Evolutionary conservation across 306 rosid species (phyloP).

Genomic region (Dalbergia oliveri): DNA sequence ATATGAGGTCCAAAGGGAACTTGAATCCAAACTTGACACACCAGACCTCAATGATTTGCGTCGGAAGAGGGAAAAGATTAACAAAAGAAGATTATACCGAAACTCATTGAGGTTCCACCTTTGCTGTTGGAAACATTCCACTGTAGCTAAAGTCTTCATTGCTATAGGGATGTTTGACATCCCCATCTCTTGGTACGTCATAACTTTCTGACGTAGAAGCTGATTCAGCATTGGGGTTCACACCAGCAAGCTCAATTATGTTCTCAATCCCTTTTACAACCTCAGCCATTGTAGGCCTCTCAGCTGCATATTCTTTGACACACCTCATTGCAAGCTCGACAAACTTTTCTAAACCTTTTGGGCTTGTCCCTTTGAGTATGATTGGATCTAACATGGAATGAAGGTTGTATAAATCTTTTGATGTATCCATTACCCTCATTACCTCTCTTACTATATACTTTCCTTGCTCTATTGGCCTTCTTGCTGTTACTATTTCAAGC

Average conservation of each 20-base stretch:
- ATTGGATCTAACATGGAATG: constrained; percentile 62
- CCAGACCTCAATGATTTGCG: constrained; percentile 24
- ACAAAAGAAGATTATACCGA: constrained; percentile 14
- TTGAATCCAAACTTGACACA: constrained; percentile 43
- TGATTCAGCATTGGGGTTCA: constrained; percentile 63
- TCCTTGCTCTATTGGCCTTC: constrained; percentile 74
- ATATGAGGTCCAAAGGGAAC: not conserved
- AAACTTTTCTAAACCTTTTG: constrained; percentile 64
- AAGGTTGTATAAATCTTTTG: constrained; percentile 62
- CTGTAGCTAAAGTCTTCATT: constrained; percentile 54
- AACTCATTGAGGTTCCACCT: constrained; percentile 56
- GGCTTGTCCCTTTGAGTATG: constrained; percentile 48
- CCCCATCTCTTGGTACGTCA: constrained; percentile 36
- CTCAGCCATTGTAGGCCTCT: constrained; percentile 78
- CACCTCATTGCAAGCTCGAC: constrained; percentile 74
- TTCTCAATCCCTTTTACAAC: constrained; percentile 78
- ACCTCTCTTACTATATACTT: constrained; percentile 77
- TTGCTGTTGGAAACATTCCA: constrained; percentile 54
- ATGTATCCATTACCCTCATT: constrained; percentile 57
- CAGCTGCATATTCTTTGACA: constrained; percentile 60
- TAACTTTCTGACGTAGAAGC: constrained; percentile 59
- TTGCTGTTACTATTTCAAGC: constrained; percentile 79
- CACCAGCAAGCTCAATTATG: constrained; percentile 61
- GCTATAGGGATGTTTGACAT: constrained; percentile 50
- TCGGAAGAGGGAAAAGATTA: constrained; percentile 7